These are phyloP conservation scores for Nicotiana sylvestris DNA, from an alignment of 257 asterid genomes.

Conservation along the genomic window DNA sequence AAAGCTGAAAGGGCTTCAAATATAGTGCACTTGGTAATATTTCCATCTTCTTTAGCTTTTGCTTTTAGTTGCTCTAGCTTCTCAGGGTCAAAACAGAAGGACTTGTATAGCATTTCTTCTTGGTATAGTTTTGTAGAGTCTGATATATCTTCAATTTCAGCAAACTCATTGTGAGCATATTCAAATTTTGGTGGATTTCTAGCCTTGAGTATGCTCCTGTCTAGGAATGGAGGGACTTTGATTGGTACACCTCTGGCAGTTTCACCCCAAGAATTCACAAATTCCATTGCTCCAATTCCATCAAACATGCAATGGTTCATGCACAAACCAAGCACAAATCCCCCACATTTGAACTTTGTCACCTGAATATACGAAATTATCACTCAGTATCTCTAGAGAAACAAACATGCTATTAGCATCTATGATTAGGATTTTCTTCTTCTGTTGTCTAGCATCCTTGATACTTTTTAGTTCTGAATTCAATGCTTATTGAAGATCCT, in stretches of 20 bases:
- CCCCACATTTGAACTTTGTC: conserved; percentile 89
- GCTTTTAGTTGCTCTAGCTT: conserved; percentile 52
- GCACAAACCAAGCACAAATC: conserved; percentile 79
- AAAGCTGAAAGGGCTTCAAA: conserved; percentile 86
- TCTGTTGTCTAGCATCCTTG: neutral
- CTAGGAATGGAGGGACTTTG: conserved; percentile 64
- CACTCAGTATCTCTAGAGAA: neutral
- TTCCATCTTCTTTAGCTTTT: conserved; percentile 48
- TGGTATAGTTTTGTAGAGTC: conserved; percentile 50
- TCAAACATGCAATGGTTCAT: conserved; percentile 93
- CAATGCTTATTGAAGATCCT: neutral
- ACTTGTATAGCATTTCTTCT: conserved; percentile 57
- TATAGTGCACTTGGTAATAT: conserved; percentile 55
- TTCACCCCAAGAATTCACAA: conserved; percentile 83
- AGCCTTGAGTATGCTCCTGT: conserved; percentile 60
- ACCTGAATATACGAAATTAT: conserved; percentile 30
- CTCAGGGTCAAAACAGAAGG: conserved; percentile 65
- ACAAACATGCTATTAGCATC: neutral
- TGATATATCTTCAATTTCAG: conserved; percentile 62
- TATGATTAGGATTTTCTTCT: neutral
- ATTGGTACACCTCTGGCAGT: conserved; percentile 55
- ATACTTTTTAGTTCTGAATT: neutral
- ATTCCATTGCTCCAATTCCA: conserved; percentile 90
- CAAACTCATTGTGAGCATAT: conserved; percentile 73
- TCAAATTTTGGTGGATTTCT: conserved; percentile 61